Evolutionary conservation across 805 yeast genomes (phyloP), one percentile per base, ranked within the genome.

Genomic region (Candida dajiaensis): DNA sequence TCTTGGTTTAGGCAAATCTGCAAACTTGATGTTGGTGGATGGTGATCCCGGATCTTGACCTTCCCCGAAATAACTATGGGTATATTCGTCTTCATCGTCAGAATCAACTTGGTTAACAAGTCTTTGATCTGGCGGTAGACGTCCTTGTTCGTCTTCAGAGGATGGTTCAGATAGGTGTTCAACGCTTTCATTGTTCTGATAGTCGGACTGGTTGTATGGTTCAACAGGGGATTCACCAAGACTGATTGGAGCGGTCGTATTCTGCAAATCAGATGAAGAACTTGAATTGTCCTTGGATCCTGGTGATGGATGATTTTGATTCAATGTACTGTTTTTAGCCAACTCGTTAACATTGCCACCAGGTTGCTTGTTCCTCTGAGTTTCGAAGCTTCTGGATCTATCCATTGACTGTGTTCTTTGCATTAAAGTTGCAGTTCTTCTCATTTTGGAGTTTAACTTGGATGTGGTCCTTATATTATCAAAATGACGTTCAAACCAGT

Each of bases 401-500:
- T 53, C 64, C 55, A 58, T 53, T 4, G 62, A 52, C 31, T 58
- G 61, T 13, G 76, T 68, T 33, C 76, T 64, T 1, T 83, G 83
- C 20, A 85, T 81, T 43, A 83, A 59, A 2, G 94, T 85, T 9
- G 84, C 81, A 0, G 89, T 80, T 50, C 96, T 73, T 57, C 99
- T 78, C 85, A 89, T 81, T 59, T 80, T 78, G 63, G 81, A 85
- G 62, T 90, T 85, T 49, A 78, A 62, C 58, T 85, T 86, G n/a
- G 97, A 87, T 44, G 76, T 74, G 49, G 73, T 78, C 50, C 83
- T 83, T 62, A 94, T 90, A 54, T 83, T 80, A 61, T 88, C 92
- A 65, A 94, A 89, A 55, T 83, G 77, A 53, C 88, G 77, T 62
- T 89, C 96, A 65, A 87, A 94, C 88, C 96, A 86, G 62, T 86